A percentile compares a stretch with the other conserved stretches of the same genome.
Conservation (phyloP, 1,284 basidiomycete species). For the Thelephora terrestris region DNA sequence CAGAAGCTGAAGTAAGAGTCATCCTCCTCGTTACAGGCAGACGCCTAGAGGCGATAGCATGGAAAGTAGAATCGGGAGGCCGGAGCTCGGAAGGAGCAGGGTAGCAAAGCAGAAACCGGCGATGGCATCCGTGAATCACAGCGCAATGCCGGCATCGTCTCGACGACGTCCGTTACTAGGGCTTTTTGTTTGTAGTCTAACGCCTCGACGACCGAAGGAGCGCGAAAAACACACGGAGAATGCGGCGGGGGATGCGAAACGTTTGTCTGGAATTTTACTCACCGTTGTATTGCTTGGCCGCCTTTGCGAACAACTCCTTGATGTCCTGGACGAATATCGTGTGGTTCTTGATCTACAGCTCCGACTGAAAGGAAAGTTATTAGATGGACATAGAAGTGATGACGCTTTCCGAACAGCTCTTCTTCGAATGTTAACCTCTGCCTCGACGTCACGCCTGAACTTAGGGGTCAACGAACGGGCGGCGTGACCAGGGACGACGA, state of each 20-base stretch:
- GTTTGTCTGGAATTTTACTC: constrained; percentile 13
- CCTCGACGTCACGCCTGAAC: too few relatives aligned
- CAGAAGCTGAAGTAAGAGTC: constrained; percentile 30
- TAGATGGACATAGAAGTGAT: too few relatives aligned
- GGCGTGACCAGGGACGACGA: too few relatives aligned
- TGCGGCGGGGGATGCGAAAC: background rate
- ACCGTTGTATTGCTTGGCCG: constrained; percentile 51
- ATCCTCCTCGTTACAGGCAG: constrained; percentile 44
- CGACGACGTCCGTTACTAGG: constrained; percentile 34
- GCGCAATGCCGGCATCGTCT: constrained; percentile 45
- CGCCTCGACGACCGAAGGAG: constrained; percentile 3
- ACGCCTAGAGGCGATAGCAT: constrained; percentile 37
- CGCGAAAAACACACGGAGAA: constrained; percentile 4
- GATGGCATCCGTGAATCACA: constrained; percentile 56
- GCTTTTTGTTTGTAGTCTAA: background rate
- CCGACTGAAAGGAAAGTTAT: too few relatives aligned
- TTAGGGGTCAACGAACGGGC: too few relatives aligned
- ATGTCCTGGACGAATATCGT: too few relatives aligned
- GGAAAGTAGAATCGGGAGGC: constrained; percentile 43
- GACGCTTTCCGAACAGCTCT: too few relatives aligned
- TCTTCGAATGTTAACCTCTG: too few relatives aligned
- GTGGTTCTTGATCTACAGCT: too few relatives aligned
- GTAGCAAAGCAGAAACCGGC: constrained; percentile 40
- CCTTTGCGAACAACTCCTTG: constrained; percentile 48
- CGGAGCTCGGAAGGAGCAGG: constrained; percentile 41